Conservation (phyloP, 2,329 filamentous ascomycete species). For the Dothideomycetes sp. region DNA sequence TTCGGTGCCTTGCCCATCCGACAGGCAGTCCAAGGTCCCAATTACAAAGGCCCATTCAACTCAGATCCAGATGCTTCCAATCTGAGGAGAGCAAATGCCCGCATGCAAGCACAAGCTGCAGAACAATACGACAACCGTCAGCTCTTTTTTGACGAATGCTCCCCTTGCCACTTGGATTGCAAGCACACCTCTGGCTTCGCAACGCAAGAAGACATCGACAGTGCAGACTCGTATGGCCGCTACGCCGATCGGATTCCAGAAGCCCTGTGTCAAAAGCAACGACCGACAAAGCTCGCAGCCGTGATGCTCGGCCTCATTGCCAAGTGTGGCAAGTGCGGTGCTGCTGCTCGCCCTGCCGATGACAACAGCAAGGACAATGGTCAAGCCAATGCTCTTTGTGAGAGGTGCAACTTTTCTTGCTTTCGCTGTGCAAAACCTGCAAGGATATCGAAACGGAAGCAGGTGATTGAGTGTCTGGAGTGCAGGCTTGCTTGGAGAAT, state of each 20-base stretch:
- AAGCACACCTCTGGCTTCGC: slow-evolving; percentile 18
- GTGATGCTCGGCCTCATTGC: slow-evolving; percentile 10
- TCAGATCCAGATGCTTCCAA: not conserved
- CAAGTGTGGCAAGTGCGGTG: slow-evolving; percentile 11
- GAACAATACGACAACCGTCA: not conserved
- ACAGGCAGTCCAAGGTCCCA: slow-evolving; percentile 34
- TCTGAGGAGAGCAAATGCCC: not conserved
- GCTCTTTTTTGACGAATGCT: no score
- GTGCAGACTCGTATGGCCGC: slow-evolving; percentile 27
- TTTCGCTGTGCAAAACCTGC: slow-evolving; percentile 25
- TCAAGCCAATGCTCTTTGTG: slow-evolving; percentile 19
- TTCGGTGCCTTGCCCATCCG: slow-evolving; percentile 31
- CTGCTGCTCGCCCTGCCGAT: not conserved
- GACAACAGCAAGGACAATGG: not conserved
- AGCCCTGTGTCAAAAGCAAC: slow-evolving; percentile 17
- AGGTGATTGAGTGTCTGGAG: slow-evolving; percentile 17
- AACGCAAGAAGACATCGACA: slow-evolving; percentile 22
- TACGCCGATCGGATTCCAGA: slow-evolving; percentile 31
- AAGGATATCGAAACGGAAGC: slow-evolving; percentile 11
- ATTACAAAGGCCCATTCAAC: slow-evolving; percentile 18
- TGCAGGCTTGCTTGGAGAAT: slow-evolving; percentile 26
- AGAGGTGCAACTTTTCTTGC: slow-evolving; percentile 31
- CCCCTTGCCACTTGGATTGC: slow-evolving; percentile 18
- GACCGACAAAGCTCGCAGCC: not conserved
- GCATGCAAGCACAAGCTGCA: not conserved